These are phyloP conservation scores for Metschnikowia orientalis DNA, from an alignment of 805 yeast species.

Conservation along the genomic window DNA sequence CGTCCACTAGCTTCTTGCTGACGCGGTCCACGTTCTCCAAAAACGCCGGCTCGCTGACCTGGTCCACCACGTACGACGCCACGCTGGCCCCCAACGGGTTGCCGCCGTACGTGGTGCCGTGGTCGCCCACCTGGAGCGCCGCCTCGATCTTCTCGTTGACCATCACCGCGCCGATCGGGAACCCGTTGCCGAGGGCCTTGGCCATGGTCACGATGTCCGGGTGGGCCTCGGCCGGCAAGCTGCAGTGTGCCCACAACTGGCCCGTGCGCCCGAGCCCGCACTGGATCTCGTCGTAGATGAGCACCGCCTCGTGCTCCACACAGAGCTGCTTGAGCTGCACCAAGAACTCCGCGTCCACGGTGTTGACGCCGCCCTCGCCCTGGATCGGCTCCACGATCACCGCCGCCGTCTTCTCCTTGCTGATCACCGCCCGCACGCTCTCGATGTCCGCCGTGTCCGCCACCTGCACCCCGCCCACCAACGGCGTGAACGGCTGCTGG, in stretches of 20 bases:
- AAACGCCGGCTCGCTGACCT: conserved; percentile 58
- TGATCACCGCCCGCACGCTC: conserved; percentile 52
- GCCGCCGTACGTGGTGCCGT: conserved; percentile 97
- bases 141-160: conserved; percentile 74
- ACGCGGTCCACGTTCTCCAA: conserved; percentile 56
- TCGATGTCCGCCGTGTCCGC: conserved; percentile 60
- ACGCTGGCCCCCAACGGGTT: conserved; percentile 88
- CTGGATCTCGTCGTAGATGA: conserved; percentile 94
- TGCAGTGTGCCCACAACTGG: conserved; percentile 85
- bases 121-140: conserved; percentile 82
- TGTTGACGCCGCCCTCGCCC: conserved; percentile 94
- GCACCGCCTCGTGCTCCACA: conserved; percentile 60
- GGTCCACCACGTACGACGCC: conserved; percentile 69
- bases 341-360: conserved; percentile 61
- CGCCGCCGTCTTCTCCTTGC: conserved; percentile 68
- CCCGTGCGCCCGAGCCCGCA: conserved; percentile 96
- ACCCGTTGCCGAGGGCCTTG: conserved; percentile 94
- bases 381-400: conserved; percentile 96
- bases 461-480: conserved; percentile 81
- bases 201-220: conserved; percentile 95
- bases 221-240: conserved; percentile 72
- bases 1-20: conserved; percentile 51
- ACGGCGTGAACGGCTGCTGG: conserved; percentile 84
- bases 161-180: conserved; percentile 93
- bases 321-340: conserved; percentile 63